phyloP scores from a whole-genome alignment of 1,284 basidiomycete species.

The Laetiporus sulphureus region DNA sequence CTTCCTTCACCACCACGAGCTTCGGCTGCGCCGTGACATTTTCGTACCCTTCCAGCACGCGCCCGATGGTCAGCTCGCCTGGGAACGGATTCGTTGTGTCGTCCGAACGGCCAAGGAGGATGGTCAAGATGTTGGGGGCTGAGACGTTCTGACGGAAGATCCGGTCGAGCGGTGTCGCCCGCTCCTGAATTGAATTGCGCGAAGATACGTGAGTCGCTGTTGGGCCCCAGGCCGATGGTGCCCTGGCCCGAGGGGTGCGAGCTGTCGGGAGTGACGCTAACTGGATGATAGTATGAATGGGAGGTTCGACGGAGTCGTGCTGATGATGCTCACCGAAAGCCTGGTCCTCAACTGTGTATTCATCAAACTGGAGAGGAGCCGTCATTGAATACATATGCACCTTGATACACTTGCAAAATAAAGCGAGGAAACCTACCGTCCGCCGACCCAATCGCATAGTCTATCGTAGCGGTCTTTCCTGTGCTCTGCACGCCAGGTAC shows the following conservation, averaged over 20 bases:
- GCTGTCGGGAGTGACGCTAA: constrained; percentile 20
- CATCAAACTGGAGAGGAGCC: constrained; percentile 46
- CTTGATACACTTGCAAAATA: not conserved
- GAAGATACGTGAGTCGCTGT: constrained; percentile 25
- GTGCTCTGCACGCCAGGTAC: constrained; percentile 38
- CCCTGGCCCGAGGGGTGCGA: constrained; percentile 23
- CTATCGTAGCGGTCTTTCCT: constrained; percentile 35
- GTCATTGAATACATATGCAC: constrained; percentile 46
- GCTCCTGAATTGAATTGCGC: constrained; percentile 15
- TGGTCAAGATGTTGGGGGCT: constrained; percentile 49
- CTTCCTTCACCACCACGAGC: constrained; percentile 21
- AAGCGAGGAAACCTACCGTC: constrained; percentile 29
- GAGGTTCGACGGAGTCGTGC: too few relatives aligned
- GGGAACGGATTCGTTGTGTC: constrained; percentile 26
- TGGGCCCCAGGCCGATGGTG: constrained; percentile 35
- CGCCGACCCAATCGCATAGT: constrained; percentile 45
- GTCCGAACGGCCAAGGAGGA: constrained; percentile 32
- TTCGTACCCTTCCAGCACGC: constrained; percentile 25
- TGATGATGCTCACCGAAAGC: constrained; percentile 48
- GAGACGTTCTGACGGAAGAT: constrained; percentile 54
- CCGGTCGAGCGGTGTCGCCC: constrained; percentile 50
- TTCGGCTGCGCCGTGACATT: constrained; percentile 30
- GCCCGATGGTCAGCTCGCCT: constrained; percentile 34
- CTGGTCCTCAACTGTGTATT: constrained; percentile 46
- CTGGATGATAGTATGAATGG: constrained; percentile 9